Evolutionary conservation across 176 grass and related monocot genomes (phyloP).

Genomic region (Oryza rufipogon): DNA sequence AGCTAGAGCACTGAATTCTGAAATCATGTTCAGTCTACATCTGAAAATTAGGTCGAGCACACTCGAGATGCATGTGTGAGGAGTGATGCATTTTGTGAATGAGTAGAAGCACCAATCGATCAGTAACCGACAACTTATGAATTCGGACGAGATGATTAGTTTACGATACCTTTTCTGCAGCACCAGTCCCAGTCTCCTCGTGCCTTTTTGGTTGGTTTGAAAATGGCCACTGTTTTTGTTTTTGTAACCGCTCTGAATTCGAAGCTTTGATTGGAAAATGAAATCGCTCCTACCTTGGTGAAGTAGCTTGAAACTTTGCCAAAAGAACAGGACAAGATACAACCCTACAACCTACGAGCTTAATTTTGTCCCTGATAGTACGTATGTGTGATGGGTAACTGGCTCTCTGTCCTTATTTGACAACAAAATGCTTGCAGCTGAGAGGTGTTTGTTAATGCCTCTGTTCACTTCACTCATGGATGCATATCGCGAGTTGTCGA

Average conservation of each 20-base stretch:
- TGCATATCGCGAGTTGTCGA: too few species aligned
- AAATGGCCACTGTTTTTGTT: neutral
- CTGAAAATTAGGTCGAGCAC: constrained; percentile 13
- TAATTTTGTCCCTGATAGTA: neutral
- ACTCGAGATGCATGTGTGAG: neutral
- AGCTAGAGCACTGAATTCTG: neutral
- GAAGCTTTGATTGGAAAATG: constrained; percentile 38
- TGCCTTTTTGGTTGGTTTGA: constrained; percentile 39
- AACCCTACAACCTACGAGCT: neutral
- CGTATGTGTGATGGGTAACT: neutral
- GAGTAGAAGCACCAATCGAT: constrained; percentile 13
- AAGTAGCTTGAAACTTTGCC: constrained; percentile 47
- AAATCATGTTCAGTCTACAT: constrained; percentile 24
- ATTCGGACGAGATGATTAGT: neutral
- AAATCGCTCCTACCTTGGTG: constrained; percentile 41
- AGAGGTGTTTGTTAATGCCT: too few species aligned
- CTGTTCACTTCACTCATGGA: too few species aligned
- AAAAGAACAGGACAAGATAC: constrained; percentile 31
- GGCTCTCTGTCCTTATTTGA: neutral
- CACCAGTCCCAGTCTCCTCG: neutral
- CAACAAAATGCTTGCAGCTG: neutral
- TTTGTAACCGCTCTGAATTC: constrained; percentile 20
- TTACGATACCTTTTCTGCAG: neutral
- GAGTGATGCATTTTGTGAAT: neutral
- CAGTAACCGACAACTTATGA: constrained; percentile 35